phyloP scores from a whole-genome alignment of 2,329 filamentous ascomycete genomes.

The Trichoderma guizhouense region DNA sequence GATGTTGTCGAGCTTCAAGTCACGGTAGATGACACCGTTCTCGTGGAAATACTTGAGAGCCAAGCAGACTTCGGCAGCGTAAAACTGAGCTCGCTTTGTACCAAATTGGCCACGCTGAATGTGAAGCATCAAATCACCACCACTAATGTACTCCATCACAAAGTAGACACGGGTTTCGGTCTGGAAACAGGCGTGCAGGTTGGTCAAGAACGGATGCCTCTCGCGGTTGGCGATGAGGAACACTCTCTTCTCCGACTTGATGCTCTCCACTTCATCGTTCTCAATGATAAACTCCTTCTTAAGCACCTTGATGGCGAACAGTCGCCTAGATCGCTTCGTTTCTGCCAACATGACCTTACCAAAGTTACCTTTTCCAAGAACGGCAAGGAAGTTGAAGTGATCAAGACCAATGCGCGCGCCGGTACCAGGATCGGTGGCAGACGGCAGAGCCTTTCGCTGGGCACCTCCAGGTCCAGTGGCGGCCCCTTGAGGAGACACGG shows the following conservation, averaged over 20 bases:
- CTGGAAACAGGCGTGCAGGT: constrained; percentile 96
- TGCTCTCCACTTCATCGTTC: constrained; percentile 98
- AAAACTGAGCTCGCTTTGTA: constrained; percentile 96
- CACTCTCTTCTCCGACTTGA: constrained; percentile 93
- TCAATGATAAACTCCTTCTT: constrained; percentile 99
- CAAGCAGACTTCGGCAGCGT: constrained; percentile 94
- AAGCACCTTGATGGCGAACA: constrained; percentile 97
- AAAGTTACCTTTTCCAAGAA: constrained; percentile 98
- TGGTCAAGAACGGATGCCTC: constrained; percentile 91
- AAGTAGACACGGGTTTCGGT: constrained; percentile 98
- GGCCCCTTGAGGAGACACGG: constrained; percentile 31
- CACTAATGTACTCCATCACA: constrained; percentile 99
- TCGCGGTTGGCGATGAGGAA: constrained; percentile 97
- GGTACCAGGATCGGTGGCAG: constrained; percentile 68
- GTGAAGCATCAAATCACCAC: constrained; percentile 97
- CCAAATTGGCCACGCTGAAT: constrained; percentile 97
- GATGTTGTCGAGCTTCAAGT: constrained; percentile 91
- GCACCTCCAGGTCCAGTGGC: constrained; percentile 18
- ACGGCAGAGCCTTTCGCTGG: constrained; percentile 59
- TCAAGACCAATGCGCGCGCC: constrained; percentile 88
- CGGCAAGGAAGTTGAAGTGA: constrained; percentile 98
- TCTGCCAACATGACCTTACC: constrained; percentile 99
- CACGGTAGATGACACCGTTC: constrained; percentile 97
- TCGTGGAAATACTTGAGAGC: constrained; percentile 99
- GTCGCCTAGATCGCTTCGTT: constrained; percentile 84